Percentiles rank a stretch among this genome's conserved stretches.
phyloP scores from a whole-genome alignment of 495 filamentous ascomycete species.

The Penicillium malachiteum region DNA sequence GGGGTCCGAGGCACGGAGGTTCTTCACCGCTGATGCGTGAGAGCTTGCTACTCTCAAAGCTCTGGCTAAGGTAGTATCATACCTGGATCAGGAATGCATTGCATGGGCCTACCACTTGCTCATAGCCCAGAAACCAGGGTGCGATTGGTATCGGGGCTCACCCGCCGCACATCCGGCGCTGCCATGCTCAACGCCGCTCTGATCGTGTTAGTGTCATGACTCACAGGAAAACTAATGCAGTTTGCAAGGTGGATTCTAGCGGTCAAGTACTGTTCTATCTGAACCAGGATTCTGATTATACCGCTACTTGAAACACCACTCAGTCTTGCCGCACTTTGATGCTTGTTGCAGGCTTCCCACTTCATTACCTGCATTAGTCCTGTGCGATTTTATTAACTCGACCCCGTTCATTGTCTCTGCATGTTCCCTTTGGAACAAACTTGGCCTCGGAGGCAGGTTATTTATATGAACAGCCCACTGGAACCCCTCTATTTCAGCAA shows the following conservation, averaged over 20 bases:
- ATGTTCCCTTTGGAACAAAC: conserved; percentile 7
- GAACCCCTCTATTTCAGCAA: conserved; percentile 12
- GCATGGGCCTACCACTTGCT: not conserved
- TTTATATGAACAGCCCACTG: not conserved
- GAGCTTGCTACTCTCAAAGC: conserved; percentile 5
- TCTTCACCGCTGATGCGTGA: conserved; percentile 23
- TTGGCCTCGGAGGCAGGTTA: not conserved
- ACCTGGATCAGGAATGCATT: conserved; percentile 2
- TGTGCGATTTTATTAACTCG: conserved; percentile 9
- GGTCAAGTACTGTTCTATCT: conserved; percentile 11
- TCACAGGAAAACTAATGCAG: conserved; percentile 4
- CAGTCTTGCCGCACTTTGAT: not conserved
- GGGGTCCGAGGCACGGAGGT: not conserved
- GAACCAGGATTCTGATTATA: not conserved
- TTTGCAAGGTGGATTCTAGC: conserved; percentile 3
- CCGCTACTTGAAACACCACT: conserved; percentile 6
- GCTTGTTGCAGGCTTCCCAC: not conserved
- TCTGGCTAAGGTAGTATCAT: conserved; percentile 3
- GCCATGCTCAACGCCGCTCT: conserved; percentile 10
- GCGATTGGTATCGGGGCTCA: conserved; percentile 2
- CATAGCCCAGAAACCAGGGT: not conserved
- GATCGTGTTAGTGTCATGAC: conserved; percentile 10
- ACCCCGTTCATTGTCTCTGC: conserved; percentile 5
- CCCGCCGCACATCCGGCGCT: not conserved
- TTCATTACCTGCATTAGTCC: conserved; percentile 11